Percentiles rank a stretch among this genome's conserved stretches.
Evolutionary conservation across 2,329 filamentous ascomycete species (phyloP).

Genomic region (Exophiala lecanii-corni): DNA sequence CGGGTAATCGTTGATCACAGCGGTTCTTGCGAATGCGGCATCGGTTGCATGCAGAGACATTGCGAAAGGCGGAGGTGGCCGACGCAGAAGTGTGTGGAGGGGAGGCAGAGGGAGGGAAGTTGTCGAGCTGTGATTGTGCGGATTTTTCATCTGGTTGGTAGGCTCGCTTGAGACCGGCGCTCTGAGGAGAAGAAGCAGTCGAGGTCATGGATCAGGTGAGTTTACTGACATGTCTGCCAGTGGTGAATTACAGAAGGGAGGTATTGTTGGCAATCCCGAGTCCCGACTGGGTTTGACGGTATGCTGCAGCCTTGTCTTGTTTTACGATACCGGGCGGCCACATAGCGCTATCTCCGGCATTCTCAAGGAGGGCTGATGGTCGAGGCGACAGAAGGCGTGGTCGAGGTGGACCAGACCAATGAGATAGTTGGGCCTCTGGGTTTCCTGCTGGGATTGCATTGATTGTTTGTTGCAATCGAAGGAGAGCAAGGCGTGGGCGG

Average conservation of each 20-base stretch:
- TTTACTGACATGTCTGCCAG: constrained; percentile 22
- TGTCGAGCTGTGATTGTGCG: constrained; percentile 12
- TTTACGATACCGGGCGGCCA: background rate
- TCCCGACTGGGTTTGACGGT: background rate
- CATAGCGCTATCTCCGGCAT: constrained; percentile 1
- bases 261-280: background rate
- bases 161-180: constrained; percentile 26
- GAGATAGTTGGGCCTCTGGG: constrained; percentile 1
- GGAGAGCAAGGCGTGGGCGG: background rate
- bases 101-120: constrained; percentile 11
- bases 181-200: constrained; percentile 21
- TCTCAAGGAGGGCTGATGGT: constrained; percentile 1
- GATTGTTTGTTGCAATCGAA: background rate
- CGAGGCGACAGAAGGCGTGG: too few relatives aligned
- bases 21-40: constrained; percentile 90
- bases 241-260: constrained; percentile 2
- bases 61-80: constrained; percentile 59
- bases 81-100: constrained; percentile 26
- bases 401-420: too few relatives aligned
- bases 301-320: constrained; percentile 11
- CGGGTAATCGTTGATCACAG: constrained; percentile 88
- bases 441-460: constrained; percentile 4
- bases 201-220: constrained; percentile 21
- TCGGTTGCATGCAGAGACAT: constrained; percentile 90
- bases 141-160: constrained; percentile 24